Evolutionary conservation across 2,329 filamentous ascomycete species (phyloP), one percentile per base, ranked within the genome.

Genomic region (Fonsecaea nubica): DNA sequence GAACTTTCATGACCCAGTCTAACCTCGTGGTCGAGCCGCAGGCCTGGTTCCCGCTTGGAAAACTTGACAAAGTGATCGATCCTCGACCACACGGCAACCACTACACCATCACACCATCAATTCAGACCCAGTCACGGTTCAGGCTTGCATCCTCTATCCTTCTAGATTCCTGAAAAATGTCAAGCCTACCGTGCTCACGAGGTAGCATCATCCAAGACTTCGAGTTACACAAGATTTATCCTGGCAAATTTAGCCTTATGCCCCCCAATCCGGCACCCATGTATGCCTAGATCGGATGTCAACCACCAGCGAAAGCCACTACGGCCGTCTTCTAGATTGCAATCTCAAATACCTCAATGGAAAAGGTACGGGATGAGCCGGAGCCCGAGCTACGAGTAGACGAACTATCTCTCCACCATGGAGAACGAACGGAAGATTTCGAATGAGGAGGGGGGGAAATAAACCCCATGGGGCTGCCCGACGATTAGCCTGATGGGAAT

Each of bases 401-500:
- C 36, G 36, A 21, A 18, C 18, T 48, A n/a, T 21, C 42, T 48
- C n/a, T 48, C 42, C 42, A 21, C 42, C 42, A 10, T 25, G n/a
- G 18, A 21, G n/a, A 48, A n/a, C 38, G 4, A 15, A n/a, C 13
- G 40, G 15, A 8, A 21, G 25, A 55, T n/a, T 40, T 40, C 32
- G 10, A 40, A 4, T 32, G 30, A 32, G 30, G 30, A 32, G 4
- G 30, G 1, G 5, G 5, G 3, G 2, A 33, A 30, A 33, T n/a
- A 38, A 15, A 45, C 59, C 59, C 50, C 50, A 36, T 56, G 59
- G 59, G 59, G 18, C 33, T 61, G 32, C 36, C 52, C 59, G 40
- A 55, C 12, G 50, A 62, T 56, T 45, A 55, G 59, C 59, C 59
- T 62, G 36, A 32, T 38, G 35, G 42, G 59, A 62, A 62, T 62